Percentiles rank a stretch among this genome's conserved stretches.
Evolutionary conservation across 2,329 filamentous ascomycete species (phyloP).

Genomic region (Fusarium sp.): DNA sequence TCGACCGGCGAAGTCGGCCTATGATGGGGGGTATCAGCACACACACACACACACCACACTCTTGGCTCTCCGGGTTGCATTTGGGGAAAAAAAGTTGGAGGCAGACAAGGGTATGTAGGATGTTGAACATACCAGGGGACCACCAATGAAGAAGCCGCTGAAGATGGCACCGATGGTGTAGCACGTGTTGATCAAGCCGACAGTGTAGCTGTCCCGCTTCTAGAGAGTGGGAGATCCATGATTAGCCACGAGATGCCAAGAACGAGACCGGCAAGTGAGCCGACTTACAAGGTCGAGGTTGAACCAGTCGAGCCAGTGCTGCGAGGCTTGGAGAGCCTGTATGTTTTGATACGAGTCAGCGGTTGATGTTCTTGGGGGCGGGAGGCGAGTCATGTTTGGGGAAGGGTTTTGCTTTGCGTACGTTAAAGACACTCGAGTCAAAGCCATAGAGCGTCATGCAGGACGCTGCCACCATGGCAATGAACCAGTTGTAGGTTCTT

Average conservation of each 20-base stretch:
- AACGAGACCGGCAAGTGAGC: background rate
- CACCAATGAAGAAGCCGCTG: constrained; percentile 75
- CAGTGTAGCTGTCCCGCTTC: constrained; percentile 56
- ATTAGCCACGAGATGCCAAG: background rate
- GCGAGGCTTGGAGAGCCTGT: constrained; percentile 69
- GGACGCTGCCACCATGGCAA: constrained; percentile 75
- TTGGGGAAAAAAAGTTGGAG: background rate
- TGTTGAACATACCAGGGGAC: constrained; percentile 59
- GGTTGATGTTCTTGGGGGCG: background rate
- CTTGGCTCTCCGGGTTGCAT: background rate
- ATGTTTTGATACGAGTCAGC: constrained; percentile 10
- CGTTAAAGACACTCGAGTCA: constrained; percentile 79
- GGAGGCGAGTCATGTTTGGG: background rate
- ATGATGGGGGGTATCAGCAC: constrained; percentile 30
- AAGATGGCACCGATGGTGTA: constrained; percentile 79
- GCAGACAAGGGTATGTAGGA: background rate
- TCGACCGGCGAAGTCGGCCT: constrained; percentile 69
- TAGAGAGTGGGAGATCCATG: constrained; percentile 13
- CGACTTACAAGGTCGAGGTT: constrained; percentile 54
- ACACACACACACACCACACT: background rate
- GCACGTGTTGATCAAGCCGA: constrained; percentile 70
- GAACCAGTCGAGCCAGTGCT: constrained; percentile 75
- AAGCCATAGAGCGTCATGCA: constrained; percentile 83
- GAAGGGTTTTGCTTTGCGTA: constrained; percentile 4
- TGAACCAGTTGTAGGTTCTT: constrained; percentile 58